Evolutionary conservation across 352 stramenopile species (phyloP), one percentile per base, ranked within the genome.

Genomic region (Pythium aquatile): DNA sequence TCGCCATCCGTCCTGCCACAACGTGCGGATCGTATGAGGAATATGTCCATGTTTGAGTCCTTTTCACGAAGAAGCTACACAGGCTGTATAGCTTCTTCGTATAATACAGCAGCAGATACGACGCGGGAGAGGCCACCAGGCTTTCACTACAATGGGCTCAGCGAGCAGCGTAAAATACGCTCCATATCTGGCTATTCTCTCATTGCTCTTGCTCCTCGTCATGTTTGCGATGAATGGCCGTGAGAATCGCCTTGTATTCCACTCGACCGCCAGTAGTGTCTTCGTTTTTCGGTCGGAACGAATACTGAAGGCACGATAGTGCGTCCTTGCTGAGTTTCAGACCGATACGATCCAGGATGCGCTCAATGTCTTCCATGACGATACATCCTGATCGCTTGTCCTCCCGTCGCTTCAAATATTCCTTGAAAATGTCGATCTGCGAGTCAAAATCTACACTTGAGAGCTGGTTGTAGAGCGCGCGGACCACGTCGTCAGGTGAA

Each of bases 391-490:
- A 71, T 40, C 65, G 60, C 1, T 56, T 58, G 28, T 42, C 20
- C 47, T 87, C 73, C 32, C 79, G 74, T 2, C 60, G 46, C 17
- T 61, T 65, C 42, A 90, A 54, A 61, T 91, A 81, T 33, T 90
- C 83, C n/a, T 78, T 62, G 9, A 90, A 69, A 7, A 91, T 85
- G 1, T 85, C 77, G 7, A 89, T 57, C 64, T 92, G 83, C 4
- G 81, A 81, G 13, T 73, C 61, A 48, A 90, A 92, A 32, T 92
- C 81, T 5, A 92, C 70, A 0, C 79, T 87, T 0, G 79, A 90
- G 39, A 92, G 74, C 28, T 88, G 83, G 46, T 81, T 79, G 44
- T 86, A 80, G n/a, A 91, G 58, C 16, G 75, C 79, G 1, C 68
- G 65, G 30, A 91, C 59, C 29, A 90, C 60, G 1, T 73, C 75